Conservation (phyloP, 441 rosid species). For the Flueggea neowawraea region DNA sequence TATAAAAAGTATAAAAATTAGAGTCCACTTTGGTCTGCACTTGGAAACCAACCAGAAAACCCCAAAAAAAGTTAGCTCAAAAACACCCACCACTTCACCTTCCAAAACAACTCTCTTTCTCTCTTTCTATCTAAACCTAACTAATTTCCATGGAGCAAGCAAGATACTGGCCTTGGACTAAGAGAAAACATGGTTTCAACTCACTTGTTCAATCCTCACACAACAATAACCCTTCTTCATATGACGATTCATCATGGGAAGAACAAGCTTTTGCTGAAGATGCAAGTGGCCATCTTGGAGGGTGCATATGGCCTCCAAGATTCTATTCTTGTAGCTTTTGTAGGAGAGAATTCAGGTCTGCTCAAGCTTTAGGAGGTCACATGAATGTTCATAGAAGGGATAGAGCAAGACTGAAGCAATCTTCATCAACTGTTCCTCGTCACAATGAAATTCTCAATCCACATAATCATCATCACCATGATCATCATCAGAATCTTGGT, state of each 20-base stretch:
- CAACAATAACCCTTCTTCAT: constrained; percentile 8
- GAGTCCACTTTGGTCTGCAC: constrained; percentile 7
- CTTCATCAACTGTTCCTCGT: constrained; percentile 18
- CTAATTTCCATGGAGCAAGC: constrained; percentile 38
- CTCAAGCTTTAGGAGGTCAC: constrained; percentile 98
- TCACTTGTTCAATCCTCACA: constrained; percentile 25
- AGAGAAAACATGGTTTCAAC: constrained; percentile 30
- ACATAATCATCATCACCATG: constrained; percentile 21
- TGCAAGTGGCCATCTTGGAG: constrained; percentile 70
- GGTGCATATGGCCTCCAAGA: constrained; percentile 95
- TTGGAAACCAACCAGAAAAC: constrained; percentile 21
- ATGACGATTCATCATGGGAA: constrained; percentile 91
- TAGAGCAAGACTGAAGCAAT: constrained; percentile 84
- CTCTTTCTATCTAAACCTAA: neutral
- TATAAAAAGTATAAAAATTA: neutral
- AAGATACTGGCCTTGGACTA: constrained; percentile 48
- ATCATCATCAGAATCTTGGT: constrained; percentile 26
- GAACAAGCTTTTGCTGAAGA: constrained; percentile 96
- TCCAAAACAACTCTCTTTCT: neutral
- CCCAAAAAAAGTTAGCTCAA: constrained; percentile 23
- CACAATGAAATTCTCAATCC: constrained; percentile 24
- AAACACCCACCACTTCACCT: neutral
- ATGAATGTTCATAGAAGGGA: constrained; percentile 97
- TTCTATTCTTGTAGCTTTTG: constrained; percentile 94
- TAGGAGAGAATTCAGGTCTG: constrained; percentile 87